phyloP scores from a whole-genome alignment of 1,284 basidiomycete genomes.

The Mycena sp. region DNA sequence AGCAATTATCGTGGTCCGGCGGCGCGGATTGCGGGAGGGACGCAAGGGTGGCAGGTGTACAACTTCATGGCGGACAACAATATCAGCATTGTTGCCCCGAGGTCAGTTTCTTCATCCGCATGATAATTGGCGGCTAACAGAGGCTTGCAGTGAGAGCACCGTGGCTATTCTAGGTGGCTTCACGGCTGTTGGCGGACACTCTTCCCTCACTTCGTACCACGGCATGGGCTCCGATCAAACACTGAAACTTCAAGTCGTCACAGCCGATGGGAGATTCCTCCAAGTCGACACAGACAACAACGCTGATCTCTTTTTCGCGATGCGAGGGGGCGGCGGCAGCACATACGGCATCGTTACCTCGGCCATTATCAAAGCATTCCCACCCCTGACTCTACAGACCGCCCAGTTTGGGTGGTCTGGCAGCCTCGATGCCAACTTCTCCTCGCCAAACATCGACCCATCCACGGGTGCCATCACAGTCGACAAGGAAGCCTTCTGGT shows the following conservation, averaged over 20 bases:
- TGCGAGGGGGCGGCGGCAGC: constrained; percentile 8
- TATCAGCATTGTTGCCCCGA: constrained; percentile 7
- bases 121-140: constrained; percentile 1
- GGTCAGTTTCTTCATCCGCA: constrained; percentile 14
- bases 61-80: constrained; percentile 1
- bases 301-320: constrained; percentile 7
- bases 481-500: constrained; percentile 10
- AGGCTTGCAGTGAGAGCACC: constrained; percentile 7
- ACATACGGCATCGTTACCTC: constrained; percentile 17
- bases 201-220: constrained; percentile 1
- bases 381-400: constrained; percentile 10
- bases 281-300: constrained; percentile 3
- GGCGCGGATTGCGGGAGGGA: constrained; percentile 8
- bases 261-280: constrained; percentile 11
- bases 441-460: constrained; percentile 8
- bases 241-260: constrained; percentile 13
- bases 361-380: constrained; percentile 12
- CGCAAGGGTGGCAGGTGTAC: constrained; percentile 5
- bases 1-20: constrained; percentile 12
- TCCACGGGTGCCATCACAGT: constrained; percentile 10
- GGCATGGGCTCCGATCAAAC: constrained; percentile 15
- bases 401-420: constrained; percentile 5
- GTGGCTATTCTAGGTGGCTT: constrained; percentile 11
- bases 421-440: constrained; percentile 4
- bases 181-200: constrained; percentile 6